These are phyloP conservation scores for Perilla frutescens DNA, from an alignment of 257 asterid species.

Conservation along the genomic window DNA sequence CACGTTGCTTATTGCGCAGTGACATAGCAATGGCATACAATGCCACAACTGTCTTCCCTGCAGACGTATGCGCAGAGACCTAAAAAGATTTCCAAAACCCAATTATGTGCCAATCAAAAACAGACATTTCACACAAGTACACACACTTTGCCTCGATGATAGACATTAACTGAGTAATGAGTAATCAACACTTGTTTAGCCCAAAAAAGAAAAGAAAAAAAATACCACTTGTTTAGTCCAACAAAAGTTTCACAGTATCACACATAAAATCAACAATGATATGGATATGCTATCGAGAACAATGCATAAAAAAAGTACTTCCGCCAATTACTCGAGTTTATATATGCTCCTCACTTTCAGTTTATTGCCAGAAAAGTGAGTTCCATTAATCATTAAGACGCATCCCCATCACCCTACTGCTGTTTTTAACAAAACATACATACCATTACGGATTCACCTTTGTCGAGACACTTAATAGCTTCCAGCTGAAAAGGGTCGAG, in stretches of 20 bases:
- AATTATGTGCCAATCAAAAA: slow-evolving; percentile 28
- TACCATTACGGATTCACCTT: slow-evolving; percentile 96
- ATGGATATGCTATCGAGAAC: background rate
- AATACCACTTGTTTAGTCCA: background rate
- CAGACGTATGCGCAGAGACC: slow-evolving; percentile 98
- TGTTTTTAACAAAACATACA: background rate
- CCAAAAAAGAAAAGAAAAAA: background rate
- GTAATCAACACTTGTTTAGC: background rate
- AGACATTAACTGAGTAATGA: background rate
- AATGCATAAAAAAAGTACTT: background rate
- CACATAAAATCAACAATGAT: background rate
- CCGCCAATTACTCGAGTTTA: background rate
- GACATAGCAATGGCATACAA: slow-evolving; percentile 95
- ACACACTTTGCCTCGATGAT: background rate
- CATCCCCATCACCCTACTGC: background rate
- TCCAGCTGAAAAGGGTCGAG: slow-evolving; percentile 94
- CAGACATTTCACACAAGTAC: background rate
- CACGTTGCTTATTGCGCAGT: slow-evolving; percentile 79
- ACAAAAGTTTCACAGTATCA: background rate
- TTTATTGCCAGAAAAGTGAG: no score
- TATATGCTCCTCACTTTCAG: background rate
- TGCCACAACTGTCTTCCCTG: slow-evolving; percentile 97
- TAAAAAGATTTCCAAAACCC: slow-evolving; percentile 32
- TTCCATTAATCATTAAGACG: background rate
- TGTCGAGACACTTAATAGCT: slow-evolving; percentile 80